Base-by-base conservation (phyloP, 108 stramenopile species). In the Schizochytrium sp. region DNA sequence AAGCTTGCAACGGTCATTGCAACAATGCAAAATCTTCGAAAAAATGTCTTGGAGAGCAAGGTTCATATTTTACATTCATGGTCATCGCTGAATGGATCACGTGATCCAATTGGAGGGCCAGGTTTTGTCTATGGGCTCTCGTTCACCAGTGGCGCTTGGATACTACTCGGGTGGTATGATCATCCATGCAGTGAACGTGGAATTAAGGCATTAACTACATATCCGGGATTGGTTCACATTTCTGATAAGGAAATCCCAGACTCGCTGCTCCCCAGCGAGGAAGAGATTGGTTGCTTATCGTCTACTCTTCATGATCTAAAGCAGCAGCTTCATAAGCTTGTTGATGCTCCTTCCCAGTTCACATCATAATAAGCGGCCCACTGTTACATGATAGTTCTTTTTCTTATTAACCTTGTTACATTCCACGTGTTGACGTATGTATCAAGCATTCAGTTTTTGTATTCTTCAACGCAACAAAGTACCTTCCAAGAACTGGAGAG, bases 111-210 rank as follows among this genome's bases (percentile, higher is more conserved):
- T 10, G 76, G 76, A 10, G 76, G 76, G 15, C 76, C 76, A 17
- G 76, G 76, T 10, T 83, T 49, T 10, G 47, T 49, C 5, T 83
- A 83, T 28, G 76, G 76, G 50, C 53, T 83, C 15, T 83, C 76
- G 15, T 40, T 40, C 10, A 38, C 76, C 28, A 83, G 50, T 55
- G 76, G 76, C 8, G 47, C 50, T 0, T 83, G 76, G 76, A 42
- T 83, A 2, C 3, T 83, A 10, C 40, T 83, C 7, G 19, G 50
- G 28, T 83, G 76, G 76, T 83, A 83, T 53, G 76, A 83, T 10
- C 76, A 83, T 83, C 76, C 76, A 0, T 83, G 76, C 76, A 83
- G 76, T 53, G 76, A 83, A 53, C 50, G 53, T 7, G 76, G 76
- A 7, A 83, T 83, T 28, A 83, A 28, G 2, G 76, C 76, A 10